Evolutionary conservation across 75 land plant genomes (phyloP), one percentile per base, ranked within the genome.

Genomic region (Azolla pinnata): DNA sequence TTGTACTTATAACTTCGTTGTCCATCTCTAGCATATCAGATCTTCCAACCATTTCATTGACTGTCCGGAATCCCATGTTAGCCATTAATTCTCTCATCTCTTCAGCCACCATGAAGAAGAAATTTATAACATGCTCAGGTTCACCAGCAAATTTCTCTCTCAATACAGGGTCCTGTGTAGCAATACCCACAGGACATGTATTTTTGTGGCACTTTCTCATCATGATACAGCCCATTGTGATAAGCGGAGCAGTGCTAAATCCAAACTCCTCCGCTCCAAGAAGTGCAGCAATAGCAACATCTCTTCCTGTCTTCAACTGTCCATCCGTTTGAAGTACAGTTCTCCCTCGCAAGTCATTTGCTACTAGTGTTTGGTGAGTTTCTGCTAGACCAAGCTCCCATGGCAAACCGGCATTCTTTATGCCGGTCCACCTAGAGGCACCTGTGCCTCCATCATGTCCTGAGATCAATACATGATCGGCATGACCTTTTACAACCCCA

Each of bases 401-500:
- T 31, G 98, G 98, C 19, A 93, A 78, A 19, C 98, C 98, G 29
- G 96, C 98, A 77, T 79, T 88, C 59, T 93, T 93, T 7, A 93
- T 93, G 10, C 99, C 99, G 29, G 99, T 95, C 96, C 99, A 95
- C 26, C 96, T 77, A 32, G 97, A 83, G 32, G 99, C 99, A 31
- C 99, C 99, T 24, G 99, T 95, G 9, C 99, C 99, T 67, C 99
- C 99, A 80, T 95, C 99, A 75, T 95, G 99, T 31, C 99, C 99
- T 33, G 99, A 83, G 16, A 95, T 95, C 29, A 95, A 59, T 2
- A 95, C 88, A 80, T 95, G 99, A 51, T 95, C 99, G 29, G 99
- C 96, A 80, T 90, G 99, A 17, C 99, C 99, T 73, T 95, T 95
- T 0, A 95, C 99, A 49, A 95, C 99, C 8, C 99, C 99, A 74